Evolutionary conservation across 805 yeast species (phyloP), one percentile per base, ranked within the genome.

Genomic region (Myxozyma vanderwaltii): DNA sequence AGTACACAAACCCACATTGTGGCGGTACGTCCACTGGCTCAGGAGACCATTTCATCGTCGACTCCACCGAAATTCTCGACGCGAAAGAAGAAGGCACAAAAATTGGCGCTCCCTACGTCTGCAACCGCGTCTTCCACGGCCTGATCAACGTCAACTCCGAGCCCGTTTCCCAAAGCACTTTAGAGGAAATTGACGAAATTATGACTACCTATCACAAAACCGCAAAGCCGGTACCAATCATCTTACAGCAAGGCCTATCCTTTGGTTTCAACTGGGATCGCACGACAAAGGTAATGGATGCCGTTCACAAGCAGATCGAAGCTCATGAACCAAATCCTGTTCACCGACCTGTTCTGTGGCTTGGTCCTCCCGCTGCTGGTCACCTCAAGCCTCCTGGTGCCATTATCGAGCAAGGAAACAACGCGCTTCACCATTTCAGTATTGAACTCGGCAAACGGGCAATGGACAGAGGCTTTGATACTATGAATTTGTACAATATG

Each of bases 101-200:
- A 35, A 24, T 29, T 13, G 65, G 65, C 4, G 58, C 65, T 13
- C 65, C 65, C 12, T 62, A 62, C 46, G 62, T 53, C 27, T 62
- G 65, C 56, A 62, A 62, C 54, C 63, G 63, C 15, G 64, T 62
- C 36, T 62, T 62, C 56, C 65, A 62, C 43, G 65, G 64, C 19
- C 27, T 52, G 17, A 54, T 62, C 44, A 33, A 23, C 23, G 44
- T 62, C 40, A 51, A 54, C 36, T 41, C 56, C 47, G 65, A 62
- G 54, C 65, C 65, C 12, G 65, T 62, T 12, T 27, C 65, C 29
- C 29, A 51, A 21, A 36, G 49, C 27, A 52, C 54, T 19, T 56
- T 62, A 15, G 65, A 62, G 17, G 65, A 62, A 35, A 55, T 62
- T 21, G 65, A 62, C 40, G 65, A 62, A 31, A 54, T 62, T 49